Evolutionary conservation across 495 filamentous ascomycete species (phyloP), one percentile per base, ranked within the genome.

Genomic region (Penicillium coffeae): DNA sequence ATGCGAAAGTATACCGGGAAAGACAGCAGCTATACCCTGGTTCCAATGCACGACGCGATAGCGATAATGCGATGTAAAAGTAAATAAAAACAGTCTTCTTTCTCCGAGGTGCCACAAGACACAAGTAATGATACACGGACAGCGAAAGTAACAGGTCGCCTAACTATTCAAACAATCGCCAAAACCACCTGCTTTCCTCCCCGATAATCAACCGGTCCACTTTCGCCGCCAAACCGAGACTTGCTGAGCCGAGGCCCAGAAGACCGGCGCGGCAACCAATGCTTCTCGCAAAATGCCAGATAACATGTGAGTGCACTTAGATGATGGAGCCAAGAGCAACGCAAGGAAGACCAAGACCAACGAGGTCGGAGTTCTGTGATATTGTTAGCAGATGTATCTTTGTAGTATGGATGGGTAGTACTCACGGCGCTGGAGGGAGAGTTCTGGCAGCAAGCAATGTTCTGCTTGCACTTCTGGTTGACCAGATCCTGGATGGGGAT

Each of bases 381-480:
- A 3, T 3, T 14, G 38, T 21, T 38, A 53, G 58, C 52, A 9
- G 49, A 48, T 35, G 47, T 43, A n/a, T 30, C 8, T 9, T 1
- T 13, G 32, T 40, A 20, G 2, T 13, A n/a, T 9, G 20, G 9
- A 3, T 21, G 12, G 10, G 3, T 20, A 21, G 7, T 40, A 56
- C 73, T 56, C 51, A 69, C 70, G 51, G 74, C 66, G 22, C 45
- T 52, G 50, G 61, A 63, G 21, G 59, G 63, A 37, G 67, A 72
- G 60, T 70, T 60, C 51, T 72, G 69, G 60, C 74, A 79, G 65
- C 75, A 77, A 50, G 73, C 75, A 55, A 74, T 70, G 56, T 71
- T 75, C 71, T 76, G 72, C 64, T 77, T 76, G 69, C 75, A 79
- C 58, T 72, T 56, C 65, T 62, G 66, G 57, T 77, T 66, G 50